A percentile compares a stretch with the other conserved stretches of the same genome.
phyloP scores from a whole-genome alignment of 1,139 yeast species.

The Debaryomyces sp. region DNA sequence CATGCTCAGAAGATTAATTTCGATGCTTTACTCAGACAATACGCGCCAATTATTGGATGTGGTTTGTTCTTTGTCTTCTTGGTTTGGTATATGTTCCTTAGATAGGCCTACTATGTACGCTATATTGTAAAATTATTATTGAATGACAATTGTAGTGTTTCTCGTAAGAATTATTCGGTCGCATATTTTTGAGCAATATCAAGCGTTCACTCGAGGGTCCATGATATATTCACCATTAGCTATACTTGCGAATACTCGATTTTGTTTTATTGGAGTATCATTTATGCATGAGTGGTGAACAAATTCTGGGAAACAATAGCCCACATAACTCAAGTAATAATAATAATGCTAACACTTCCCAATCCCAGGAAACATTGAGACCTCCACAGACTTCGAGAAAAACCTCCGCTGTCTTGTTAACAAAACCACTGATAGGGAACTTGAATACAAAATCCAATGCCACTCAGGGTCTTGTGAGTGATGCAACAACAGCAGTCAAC shows the following conservation, averaged over 20 bases:
- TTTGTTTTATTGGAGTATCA: neutral
- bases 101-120: slow-evolving; percentile 10
- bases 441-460: neutral
- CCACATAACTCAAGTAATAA: neutral
- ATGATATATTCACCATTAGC: neutral
- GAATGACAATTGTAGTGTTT: neutral
- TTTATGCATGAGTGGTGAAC: slow-evolving; percentile 1
- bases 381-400: slow-evolving; percentile 4
- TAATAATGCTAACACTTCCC: neutral
- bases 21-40: slow-evolving; percentile 85
- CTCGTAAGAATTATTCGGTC: neutral
- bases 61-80: slow-evolving; percentile 75
- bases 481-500: slow-evolving; percentile 26
- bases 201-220: neutral
- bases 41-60: slow-evolving; percentile 80
- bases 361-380: neutral
- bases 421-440: slow-evolving; percentile 1
- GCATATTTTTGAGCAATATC: slow-evolving; percentile 2
- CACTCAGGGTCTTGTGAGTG: slow-evolving; percentile 10
- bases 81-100: slow-evolving; percentile 78
- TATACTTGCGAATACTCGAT: neutral
- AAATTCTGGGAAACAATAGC: neutral
- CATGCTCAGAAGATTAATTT: slow-evolving; percentile 91
- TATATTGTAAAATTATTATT: neutral
- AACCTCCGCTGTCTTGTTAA: slow-evolving; percentile 5